These are phyloP conservation scores for Anisodus tanguticus DNA, from an alignment of 257 asterid species.

Conservation along the genomic window DNA sequence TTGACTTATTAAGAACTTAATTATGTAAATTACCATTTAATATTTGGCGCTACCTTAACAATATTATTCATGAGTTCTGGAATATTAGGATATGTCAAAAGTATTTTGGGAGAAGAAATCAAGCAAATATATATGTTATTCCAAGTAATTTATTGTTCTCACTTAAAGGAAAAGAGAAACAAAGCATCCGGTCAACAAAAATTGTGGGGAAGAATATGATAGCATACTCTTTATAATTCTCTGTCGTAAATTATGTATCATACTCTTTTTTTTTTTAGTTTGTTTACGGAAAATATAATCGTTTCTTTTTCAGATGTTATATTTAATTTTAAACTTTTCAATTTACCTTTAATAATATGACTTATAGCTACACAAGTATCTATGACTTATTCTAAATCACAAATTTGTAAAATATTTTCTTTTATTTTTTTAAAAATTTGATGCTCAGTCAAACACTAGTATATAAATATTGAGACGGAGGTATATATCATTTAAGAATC, in stretches of 20 bases:
- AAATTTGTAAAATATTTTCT: too few species aligned
- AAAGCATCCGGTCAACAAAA: not conserved
- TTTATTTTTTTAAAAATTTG: too few species aligned
- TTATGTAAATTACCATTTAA: too few species aligned
- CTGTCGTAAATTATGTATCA: not conserved
- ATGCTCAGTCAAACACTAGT: too few species aligned
- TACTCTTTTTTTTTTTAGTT: not conserved
- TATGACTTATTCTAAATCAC: too few species aligned
- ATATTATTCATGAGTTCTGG: too few species aligned
- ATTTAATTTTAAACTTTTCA: not conserved
- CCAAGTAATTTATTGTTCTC: not conserved
- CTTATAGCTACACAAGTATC: too few species aligned
- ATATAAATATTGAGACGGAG: not conserved
- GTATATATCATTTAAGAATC: not conserved
- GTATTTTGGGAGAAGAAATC: too few species aligned
- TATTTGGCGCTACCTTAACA: too few species aligned
- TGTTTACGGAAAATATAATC: not conserved
- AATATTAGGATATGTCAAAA: too few species aligned
- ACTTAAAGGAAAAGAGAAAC: not conserved
- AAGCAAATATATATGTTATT: too few species aligned
- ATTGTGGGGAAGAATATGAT: not conserved
- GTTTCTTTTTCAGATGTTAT: too few species aligned
- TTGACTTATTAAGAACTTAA: not conserved
- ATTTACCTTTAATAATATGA: not conserved
- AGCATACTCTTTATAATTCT: not conserved